Evolutionary conservation across 495 filamentous ascomycete species (phyloP).

Genomic region (Viridothelium virens): DNA sequence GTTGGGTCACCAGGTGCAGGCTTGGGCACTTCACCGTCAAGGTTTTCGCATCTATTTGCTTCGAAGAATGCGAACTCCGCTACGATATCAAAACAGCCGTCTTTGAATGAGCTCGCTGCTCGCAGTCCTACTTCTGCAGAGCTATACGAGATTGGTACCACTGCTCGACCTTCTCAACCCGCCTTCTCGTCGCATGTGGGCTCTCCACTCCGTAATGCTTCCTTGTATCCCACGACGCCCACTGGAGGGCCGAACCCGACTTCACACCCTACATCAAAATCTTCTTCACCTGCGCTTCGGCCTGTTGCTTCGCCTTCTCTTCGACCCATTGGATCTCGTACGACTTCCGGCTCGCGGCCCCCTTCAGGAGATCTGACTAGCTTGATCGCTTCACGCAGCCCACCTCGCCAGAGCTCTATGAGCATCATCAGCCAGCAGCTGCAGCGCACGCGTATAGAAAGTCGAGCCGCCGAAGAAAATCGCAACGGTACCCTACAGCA

Average conservation of each 20-base stretch:
- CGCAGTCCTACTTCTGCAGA: conserved; percentile 5
- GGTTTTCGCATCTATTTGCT: conserved; percentile 79
- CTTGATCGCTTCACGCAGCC: conserved; percentile 49
- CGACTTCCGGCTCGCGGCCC: conserved; percentile 29
- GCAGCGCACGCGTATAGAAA: conserved; percentile 38
- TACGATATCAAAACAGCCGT: conserved; percentile 1
- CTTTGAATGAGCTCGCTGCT: conserved; percentile 3
- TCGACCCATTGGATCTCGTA: conserved; percentile 40
- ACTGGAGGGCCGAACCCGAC: not conserved
- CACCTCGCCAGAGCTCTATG: conserved; percentile 49
- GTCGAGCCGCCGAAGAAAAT: conserved; percentile 21
- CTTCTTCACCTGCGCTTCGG: conserved; percentile 10
- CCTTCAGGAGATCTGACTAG: conserved; percentile 52
- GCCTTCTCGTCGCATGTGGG: conserved; percentile 69
- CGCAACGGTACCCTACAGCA: not conserved
- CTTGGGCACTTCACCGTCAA: conserved; percentile 62
- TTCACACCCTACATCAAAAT: not conserved
- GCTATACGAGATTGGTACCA: conserved; percentile 38
- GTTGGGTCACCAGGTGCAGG: conserved; percentile 66
- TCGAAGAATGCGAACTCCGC: not conserved
- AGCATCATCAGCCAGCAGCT: conserved; percentile 42
- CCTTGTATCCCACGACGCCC: conserved; percentile 34
- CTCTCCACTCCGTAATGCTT: conserved; percentile 86
- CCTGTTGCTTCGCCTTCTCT: conserved; percentile 59
- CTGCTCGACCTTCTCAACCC: not conserved